phyloP scores from a whole-genome alignment of 2,329 filamentous ascomycete genomes.

The Aspergillus clavatus region DNA sequence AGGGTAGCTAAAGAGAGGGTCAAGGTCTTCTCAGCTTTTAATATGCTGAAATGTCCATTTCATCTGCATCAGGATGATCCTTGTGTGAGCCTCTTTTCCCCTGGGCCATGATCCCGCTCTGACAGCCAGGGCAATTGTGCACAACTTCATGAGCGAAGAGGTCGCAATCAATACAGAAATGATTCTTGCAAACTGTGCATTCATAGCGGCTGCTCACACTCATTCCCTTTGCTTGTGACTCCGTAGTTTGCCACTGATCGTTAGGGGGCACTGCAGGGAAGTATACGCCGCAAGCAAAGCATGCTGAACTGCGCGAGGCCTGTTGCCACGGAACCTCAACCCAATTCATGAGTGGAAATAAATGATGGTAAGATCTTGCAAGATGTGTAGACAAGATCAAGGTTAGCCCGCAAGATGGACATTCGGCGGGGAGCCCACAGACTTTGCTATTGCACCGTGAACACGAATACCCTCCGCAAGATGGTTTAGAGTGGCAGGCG shows the following conservation, averaged over 20 bases:
- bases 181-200: conserved; percentile 77
- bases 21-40: too few relatives aligned
- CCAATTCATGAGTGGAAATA: conserved; percentile 90
- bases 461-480: conserved; percentile 81
- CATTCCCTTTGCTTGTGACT: conserved; percentile 55
- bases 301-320: conserved; percentile 59
- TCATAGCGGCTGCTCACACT: conserved; percentile 86
- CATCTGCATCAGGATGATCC: conserved; percentile 26
- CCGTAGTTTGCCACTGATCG: conserved; percentile 30
- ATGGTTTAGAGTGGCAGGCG: conserved; percentile 81
- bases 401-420: conserved; percentile 84
- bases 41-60: conserved; percentile 29
- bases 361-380: conserved; percentile 86
- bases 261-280: conserved; percentile 57
- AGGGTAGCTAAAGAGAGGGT: conserved; percentile 3
- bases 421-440: conserved; percentile 83
- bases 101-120: conserved; percentile 36
- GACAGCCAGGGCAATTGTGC: conserved; percentile 93
- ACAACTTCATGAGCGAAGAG: conserved; percentile 90
- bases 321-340: conserved; percentile 78
- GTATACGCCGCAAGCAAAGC: conserved; percentile 68
- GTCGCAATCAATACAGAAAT: conserved; percentile 98
- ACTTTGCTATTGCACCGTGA: conserved; percentile 85
- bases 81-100: conserved; percentile 3
- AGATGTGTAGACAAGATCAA: conserved; percentile 91